Evolutionary conservation across 1,139 yeast species (phyloP).

Genomic region (Scheffersomyces cryptocercus): DNA sequence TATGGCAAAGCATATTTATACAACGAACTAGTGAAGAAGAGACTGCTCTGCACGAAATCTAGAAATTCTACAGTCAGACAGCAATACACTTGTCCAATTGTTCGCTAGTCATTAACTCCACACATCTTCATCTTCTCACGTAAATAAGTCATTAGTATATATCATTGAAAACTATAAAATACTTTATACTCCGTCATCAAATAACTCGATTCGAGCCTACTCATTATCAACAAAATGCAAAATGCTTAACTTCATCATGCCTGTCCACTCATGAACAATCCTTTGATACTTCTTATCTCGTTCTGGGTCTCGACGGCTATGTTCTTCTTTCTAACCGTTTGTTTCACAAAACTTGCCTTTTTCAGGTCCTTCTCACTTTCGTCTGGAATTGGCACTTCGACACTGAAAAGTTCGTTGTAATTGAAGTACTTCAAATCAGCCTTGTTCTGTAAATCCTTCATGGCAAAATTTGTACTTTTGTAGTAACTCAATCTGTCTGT

Average conservation of each 20-base stretch:
- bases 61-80: too few relatives aligned
- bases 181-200: too few relatives aligned
- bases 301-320: conserved; percentile 38
- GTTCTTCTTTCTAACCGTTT: conserved; percentile 23
- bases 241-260: conserved; percentile 12
- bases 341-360: conserved; percentile 1
- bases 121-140: too few relatives aligned
- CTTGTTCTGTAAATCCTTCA: conserved; percentile 40
- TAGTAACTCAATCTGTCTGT: conserved; percentile 38
- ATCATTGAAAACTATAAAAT: too few relatives aligned
- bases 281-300: conserved; percentile 46
- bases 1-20: too few relatives aligned
- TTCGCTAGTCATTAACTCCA: too few relatives aligned
- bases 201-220: too few relatives aligned
- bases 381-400: conserved; percentile 9
- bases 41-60: too few relatives aligned
- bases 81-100: too few relatives aligned
- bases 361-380: conserved; percentile 7
- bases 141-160: too few relatives aligned
- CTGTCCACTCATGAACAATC: conserved; percentile 47
- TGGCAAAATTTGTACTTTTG: conserved; percentile 25
- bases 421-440: conserved; percentile 40
- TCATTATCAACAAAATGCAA: too few relatives aligned
- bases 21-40: too few relatives aligned
- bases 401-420: conserved; percentile 23